Percentiles rank a stretch among this genome's conserved stretches.
Evolutionary conservation across 2,329 filamentous ascomycete genomes (phyloP).

Genomic region (Helotiales sp.): DNA sequence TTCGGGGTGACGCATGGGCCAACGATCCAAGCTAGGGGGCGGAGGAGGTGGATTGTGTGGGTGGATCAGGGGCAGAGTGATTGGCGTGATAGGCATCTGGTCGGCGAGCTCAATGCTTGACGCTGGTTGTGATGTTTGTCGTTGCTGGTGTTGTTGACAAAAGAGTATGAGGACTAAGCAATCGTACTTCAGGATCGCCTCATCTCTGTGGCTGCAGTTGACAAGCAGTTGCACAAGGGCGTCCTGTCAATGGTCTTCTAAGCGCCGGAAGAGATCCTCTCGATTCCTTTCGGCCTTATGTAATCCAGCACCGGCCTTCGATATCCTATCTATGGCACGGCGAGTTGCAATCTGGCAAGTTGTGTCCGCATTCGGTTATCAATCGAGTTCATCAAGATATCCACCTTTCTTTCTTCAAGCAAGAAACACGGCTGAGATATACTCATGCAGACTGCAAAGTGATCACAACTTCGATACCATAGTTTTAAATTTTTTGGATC

Average conservation of each 20-base stretch:
- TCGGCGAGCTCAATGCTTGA: conserved; percentile 10
- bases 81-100: conserved; percentile 9
- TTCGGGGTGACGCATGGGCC: conserved; percentile 17
- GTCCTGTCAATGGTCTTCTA: neutral
- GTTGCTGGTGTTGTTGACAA: neutral
- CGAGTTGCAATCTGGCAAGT: neutral
- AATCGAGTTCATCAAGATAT: no score
- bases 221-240: neutral
- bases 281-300: conserved; percentile 5
- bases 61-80: conserved; percentile 7
- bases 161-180: neutral
- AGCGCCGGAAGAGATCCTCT: conserved; percentile 4
- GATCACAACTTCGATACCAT: conserved; percentile 3
- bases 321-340: conserved; percentile 2
- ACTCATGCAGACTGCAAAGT: neutral
- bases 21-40: neutral
- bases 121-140: neutral
- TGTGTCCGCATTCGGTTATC: neutral
- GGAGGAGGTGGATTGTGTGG: neutral
- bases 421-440: neutral
- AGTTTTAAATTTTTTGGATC: conserved; percentile 1
- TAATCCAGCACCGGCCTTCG: neutral
- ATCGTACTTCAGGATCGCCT: neutral
- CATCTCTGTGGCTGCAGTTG: neutral
- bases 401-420: neutral